phyloP scores from a whole-genome alignment of 306 rosid genomes.

The Fagus crenata region DNA sequence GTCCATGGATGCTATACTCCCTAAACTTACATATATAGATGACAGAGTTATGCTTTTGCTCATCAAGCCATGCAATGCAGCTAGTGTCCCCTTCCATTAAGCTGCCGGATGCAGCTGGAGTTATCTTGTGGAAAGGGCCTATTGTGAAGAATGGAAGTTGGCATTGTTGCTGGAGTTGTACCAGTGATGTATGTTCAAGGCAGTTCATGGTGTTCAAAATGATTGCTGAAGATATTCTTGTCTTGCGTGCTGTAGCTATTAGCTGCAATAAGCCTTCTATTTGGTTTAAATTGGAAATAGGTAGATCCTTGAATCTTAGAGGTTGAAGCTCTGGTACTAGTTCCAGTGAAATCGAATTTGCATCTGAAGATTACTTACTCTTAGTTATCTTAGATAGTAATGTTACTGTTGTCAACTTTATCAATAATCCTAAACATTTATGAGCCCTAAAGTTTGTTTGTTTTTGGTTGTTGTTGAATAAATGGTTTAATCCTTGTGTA shows the following conservation, averaged over 20 bases:
- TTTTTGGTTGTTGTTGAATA: too few relatives aligned
- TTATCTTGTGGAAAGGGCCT: slow-evolving; percentile 51
- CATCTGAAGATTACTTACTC: not conserved
- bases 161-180: slow-evolving; percentile 21
- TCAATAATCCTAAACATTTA: too few relatives aligned
- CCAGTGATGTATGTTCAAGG: slow-evolving; percentile 36
- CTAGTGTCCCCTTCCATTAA: slow-evolving; percentile 18
- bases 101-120: slow-evolving; percentile 16
- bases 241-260: not conserved
- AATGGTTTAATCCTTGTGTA: slow-evolving; percentile 25
- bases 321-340: slow-evolving; percentile 42
- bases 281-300: slow-evolving; percentile 13
- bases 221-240: slow-evolving; percentile 37
- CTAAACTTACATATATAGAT: slow-evolving; percentile 50
- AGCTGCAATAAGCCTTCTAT: not conserved
- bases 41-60: slow-evolving; percentile 29
- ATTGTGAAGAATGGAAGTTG: slow-evolving; percentile 37
- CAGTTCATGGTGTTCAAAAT: slow-evolving; percentile 42
- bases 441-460: too few relatives aligned
- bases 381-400: too few relatives aligned
- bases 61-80: slow-evolving; percentile 44
- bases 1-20: slow-evolving; percentile 49
- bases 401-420: too few relatives aligned
- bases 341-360: slow-evolving; percentile 25
- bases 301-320: slow-evolving; percentile 56